Conservation (phyloP, 768 basidiomycete species). For the Pulveroboletus sp. region DNA sequence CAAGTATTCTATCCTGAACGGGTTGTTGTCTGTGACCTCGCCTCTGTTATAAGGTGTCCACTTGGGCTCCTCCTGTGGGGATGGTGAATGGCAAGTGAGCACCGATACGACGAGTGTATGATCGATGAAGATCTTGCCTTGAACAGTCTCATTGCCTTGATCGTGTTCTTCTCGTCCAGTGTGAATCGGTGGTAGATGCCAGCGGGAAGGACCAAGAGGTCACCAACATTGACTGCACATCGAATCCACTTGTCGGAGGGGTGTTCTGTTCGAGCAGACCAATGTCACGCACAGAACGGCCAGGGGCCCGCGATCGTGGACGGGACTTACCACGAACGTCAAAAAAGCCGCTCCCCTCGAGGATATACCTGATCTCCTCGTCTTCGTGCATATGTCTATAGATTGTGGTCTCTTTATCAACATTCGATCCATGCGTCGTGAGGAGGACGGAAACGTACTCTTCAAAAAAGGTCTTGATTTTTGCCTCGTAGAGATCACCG, state of each 20-base stretch:
- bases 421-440: neutral
- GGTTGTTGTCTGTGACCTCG: slow-evolving; percentile 57
- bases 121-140: slow-evolving; percentile 43
- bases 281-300: neutral
- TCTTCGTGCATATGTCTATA: slow-evolving; percentile 89
- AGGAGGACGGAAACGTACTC: slow-evolving; percentile 47
- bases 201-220: slow-evolving; percentile 81
- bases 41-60: slow-evolving; percentile 78
- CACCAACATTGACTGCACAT: slow-evolving; percentile 67
- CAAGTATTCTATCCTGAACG: slow-evolving; percentile 58
- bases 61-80: slow-evolving; percentile 77
- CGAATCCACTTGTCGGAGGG: slow-evolving; percentile 77
- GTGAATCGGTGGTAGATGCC: slow-evolving; percentile 97
- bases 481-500: slow-evolving; percentile 78
- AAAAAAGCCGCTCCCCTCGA: slow-evolving; percentile 86
- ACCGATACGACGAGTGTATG: neutral
- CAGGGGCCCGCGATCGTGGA: neutral
- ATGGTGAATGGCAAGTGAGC: neutral
- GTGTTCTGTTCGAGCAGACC: slow-evolving; percentile 41
- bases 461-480: slow-evolving; percentile 77
- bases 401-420: neutral
- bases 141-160: slow-evolving; percentile 81
- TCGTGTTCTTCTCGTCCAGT: slow-evolving; percentile 66
- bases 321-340: slow-evolving; percentile 74
- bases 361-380: slow-evolving; percentile 89